Percentiles rank a stretch among this genome's conserved stretches.
Conservation (phyloP, 495 filamentous ascomycete genomes). For the Penicillium desertorum region DNA sequence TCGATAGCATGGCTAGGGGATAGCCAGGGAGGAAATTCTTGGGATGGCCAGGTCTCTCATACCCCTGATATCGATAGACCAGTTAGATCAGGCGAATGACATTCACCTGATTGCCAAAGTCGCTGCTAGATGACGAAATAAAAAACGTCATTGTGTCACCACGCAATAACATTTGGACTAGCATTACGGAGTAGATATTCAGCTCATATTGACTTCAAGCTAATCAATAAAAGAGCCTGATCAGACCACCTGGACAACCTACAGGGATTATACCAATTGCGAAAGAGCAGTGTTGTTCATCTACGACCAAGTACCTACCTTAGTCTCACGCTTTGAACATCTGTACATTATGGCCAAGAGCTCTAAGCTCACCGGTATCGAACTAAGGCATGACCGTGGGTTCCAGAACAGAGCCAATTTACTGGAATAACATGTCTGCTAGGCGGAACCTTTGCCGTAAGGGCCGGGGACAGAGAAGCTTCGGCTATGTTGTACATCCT, state of each 20-base stretch:
- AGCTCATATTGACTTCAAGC: background rate
- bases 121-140: background rate
- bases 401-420: background rate
- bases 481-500: too few relatives aligned
- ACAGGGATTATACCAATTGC: background rate
- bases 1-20: background rate
- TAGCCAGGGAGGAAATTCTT: background rate
- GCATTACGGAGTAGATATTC: background rate
- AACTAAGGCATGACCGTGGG: background rate
- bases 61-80: background rate
- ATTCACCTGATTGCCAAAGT: too few relatives aligned
- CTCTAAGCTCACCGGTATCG: background rate
- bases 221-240: background rate
- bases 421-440: background rate
- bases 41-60: background rate
- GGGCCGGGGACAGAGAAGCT: too few relatives aligned
- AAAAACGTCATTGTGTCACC: background rate
- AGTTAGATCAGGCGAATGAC: background rate
- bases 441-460: background rate
- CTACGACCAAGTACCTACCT: background rate
- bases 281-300: background rate
- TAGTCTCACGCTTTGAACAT: background rate
- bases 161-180: background rate
- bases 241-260: background rate
- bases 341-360: background rate